Base-by-base conservation (phyloP, 805 yeast species). In the Suhomyces sp. region DNA sequence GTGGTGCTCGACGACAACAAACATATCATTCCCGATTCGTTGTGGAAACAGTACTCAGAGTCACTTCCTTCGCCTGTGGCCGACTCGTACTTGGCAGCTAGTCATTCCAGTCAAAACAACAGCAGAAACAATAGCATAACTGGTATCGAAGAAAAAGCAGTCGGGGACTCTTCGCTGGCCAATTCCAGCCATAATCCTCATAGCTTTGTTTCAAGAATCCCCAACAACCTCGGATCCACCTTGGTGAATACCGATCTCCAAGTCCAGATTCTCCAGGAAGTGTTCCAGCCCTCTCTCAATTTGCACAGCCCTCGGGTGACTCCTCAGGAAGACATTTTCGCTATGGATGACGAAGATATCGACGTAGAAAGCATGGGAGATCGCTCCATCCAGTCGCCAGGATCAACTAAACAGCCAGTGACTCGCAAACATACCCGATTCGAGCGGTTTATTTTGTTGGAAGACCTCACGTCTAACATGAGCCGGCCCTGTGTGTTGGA, bases 1-100 rank as follows among this genome's bases (percentile, higher is more conserved):
- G 98, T 93, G n/a, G 85, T 88, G 1, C 76, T 93, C 33, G 92
- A 90, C 66, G 98, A 93, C 63, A 93, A 93, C 68, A 86, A 83
- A 54, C 99, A 93, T 68, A 92, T 93, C 51, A 86, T 93, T 31
- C 97, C 98, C 0, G 87, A 86, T 52, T 85, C 91, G 2, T 68
- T 90, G 56, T 82, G 90, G 83, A 78, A 78, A 54, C 83, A 81
- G 51, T 86, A 83, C 61, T 79, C 88, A 5, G 64, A 63, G 42
- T 60, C 65, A 24, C 60, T 64, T 10, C 67, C 69, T 1, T 57
- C 55, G 12, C 59, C 59, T 1, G 26, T 31, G 35, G 53, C 49
- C 10, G 59, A 54, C 12, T 48, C 55, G 8, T 54, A 48, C 46
- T 19, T 56, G 50, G 53, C 48, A 17, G 29, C 35, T 8, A 47